Conservation (phyloP, 768 basidiomycete species). For the Hirschioporus abietinus region DNA sequence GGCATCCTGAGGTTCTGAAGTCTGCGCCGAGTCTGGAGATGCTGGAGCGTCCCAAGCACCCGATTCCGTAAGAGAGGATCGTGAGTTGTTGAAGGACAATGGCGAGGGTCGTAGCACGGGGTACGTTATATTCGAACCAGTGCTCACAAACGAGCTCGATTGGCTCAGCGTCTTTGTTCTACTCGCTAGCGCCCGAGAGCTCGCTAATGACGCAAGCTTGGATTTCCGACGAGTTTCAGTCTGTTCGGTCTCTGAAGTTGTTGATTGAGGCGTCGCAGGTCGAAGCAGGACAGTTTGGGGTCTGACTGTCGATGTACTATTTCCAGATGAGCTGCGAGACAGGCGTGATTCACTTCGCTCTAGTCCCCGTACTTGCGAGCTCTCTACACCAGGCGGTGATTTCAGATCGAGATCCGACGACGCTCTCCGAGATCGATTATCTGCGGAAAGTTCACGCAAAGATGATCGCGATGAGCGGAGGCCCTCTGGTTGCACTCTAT, state of each 20-base stretch:
- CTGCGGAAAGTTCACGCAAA: neutral
- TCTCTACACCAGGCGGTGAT: neutral
- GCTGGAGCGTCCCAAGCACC: conserved; percentile 24
- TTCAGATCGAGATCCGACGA: neutral
- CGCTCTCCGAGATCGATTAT: neutral
- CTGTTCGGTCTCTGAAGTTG: conserved; percentile 11
- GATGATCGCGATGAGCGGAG: neutral
- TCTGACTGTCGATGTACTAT: neutral
- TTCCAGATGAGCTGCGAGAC: neutral
- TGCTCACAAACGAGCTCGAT: conserved; percentile 47
- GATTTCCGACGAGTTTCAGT: conserved; percentile 37
- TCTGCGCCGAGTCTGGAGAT: conserved; percentile 13
- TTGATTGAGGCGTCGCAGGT: neutral
- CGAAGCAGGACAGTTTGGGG: conserved; percentile 23
- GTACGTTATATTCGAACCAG: conserved; percentile 67
- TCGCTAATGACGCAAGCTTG: conserved; percentile 65
- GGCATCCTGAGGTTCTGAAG: too few species aligned
- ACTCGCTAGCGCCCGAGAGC: conserved; percentile 31
- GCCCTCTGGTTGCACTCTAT: neutral
- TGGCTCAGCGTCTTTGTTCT: conserved; percentile 26
- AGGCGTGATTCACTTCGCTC: neutral
- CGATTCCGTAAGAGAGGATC: conserved; percentile 16
- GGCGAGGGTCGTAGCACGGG: conserved; percentile 64
- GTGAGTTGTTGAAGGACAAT: conserved; percentile 34
- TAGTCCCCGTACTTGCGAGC: neutral